Percentiles rank a stretch among this genome's conserved stretches.
These are phyloP conservation scores for Phialemonium atrogriseum DNA, from an alignment of 2,329 filamentous ascomycete genomes.

Conservation along the genomic window DNA sequence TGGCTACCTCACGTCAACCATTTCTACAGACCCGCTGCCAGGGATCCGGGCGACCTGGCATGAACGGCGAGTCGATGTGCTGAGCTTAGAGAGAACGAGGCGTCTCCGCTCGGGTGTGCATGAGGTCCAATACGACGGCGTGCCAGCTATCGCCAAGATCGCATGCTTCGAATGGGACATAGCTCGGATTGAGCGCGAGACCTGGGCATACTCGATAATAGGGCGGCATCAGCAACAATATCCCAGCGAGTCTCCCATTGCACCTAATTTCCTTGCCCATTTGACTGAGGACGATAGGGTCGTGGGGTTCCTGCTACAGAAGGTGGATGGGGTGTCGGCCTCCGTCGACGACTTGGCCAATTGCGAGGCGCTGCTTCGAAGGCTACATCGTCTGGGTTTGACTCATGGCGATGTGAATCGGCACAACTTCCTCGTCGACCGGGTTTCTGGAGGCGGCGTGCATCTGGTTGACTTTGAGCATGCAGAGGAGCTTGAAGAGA, in stretches of 20 bases:
- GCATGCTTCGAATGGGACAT: conserved; percentile 16
- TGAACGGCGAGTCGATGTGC: conserved; percentile 14
- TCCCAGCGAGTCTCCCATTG: conserved; percentile 9
- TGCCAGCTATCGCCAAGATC: conserved; percentile 12
- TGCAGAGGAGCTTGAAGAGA: conserved; percentile 1
- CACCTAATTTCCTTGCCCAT: conserved; percentile 15
- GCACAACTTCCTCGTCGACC: background rate
- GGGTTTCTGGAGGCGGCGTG: conserved; percentile 1
- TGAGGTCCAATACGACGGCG: conserved; percentile 9
- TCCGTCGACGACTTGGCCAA: conserved; percentile 10
- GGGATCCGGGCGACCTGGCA: conserved; percentile 15
- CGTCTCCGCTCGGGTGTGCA: conserved; percentile 15
- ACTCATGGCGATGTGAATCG: conserved; percentile 1
- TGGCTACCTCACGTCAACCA: conserved; percentile 9
- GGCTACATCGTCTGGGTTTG: conserved; percentile 1
- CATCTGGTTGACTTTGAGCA: conserved; percentile 1
- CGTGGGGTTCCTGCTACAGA: conserved; percentile 16
- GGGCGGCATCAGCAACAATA: conserved; percentile 4
- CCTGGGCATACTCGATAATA: conserved; percentile 10
- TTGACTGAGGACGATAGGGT: conserved; percentile 12
- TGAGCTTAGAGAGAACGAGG: conserved; percentile 12
- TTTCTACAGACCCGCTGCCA: conserved; percentile 10
- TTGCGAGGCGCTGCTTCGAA: conserved; percentile 12
- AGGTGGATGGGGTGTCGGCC: conserved; percentile 10
- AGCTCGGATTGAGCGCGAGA: conserved; percentile 12